Base-by-base conservation (phyloP, 1,139 yeast species). In the Pichia sp. region DNA sequence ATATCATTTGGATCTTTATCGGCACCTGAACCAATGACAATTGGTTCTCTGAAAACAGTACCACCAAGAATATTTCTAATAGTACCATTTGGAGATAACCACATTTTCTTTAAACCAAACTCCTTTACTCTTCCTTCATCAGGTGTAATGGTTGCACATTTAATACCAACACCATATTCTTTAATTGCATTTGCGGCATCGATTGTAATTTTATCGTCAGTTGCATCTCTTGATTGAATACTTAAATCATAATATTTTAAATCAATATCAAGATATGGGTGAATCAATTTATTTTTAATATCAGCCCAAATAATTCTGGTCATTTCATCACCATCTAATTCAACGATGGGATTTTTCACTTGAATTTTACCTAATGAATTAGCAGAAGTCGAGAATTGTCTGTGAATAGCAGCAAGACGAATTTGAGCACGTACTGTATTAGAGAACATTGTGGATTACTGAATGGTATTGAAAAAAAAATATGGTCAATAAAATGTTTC, bases 81-180 rank as follows among this genome's bases (percentile, higher is more conserved):
- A 47, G 98, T 91, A 61, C 98, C 98, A 71, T 91, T 91, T 60
- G 98, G 98, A 28, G 96, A 88, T 53, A 87, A 79, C 97, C 97
- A 91, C 98, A 91, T 91, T 71, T 90, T 85, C 73, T 90, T 90
- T 70, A 91, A 80, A 57, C 78, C 74, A 70, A 89, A 91, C 73
- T 91, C 98, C 70, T 87, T 73, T 52, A 91, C 97, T 64, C 98
- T 82, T 44, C 87, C 91, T 74, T 91, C 98, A 69, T 91, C 98
- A 10, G 98, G 98, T n/a, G 98, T 91, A 70, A 91, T 91, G 53
- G 98, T 91, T 49, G 98, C 98, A 74, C 98, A 91, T 75, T 91
- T 91, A 65, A 91, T 86, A 56, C 96, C 98, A 48, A 91, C 98
- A 53, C 90, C 88, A 69, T 88, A 84, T 73, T 90, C 77, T 69